phyloP scores from a whole-genome alignment of 2,329 filamentous ascomycete genomes.

The Cladobotryum mycophilum region DNA sequence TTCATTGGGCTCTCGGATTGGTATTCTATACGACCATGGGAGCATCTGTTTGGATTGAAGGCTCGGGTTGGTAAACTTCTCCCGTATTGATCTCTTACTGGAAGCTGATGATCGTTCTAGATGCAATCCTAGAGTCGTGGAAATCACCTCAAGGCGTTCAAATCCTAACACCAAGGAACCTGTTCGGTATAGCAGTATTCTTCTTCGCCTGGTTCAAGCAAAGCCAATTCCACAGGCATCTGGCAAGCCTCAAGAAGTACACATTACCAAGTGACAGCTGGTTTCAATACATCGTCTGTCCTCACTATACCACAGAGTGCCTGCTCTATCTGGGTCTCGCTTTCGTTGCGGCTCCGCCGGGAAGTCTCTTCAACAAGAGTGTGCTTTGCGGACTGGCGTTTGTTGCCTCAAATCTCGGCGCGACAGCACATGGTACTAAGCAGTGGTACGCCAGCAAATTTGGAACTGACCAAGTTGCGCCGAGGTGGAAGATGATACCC shows the following conservation, averaged over 20 bases:
- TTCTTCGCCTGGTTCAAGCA: conserved; percentile 66
- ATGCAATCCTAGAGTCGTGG: conserved; percentile 23
- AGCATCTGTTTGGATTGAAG: conserved; percentile 79
- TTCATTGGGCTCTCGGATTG: conserved; percentile 75
- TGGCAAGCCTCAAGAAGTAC: conserved; percentile 72
- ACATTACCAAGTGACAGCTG: conserved; percentile 67
- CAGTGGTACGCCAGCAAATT: conserved; percentile 76
- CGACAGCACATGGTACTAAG: conserved; percentile 72
- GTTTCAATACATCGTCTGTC: conserved; percentile 70
- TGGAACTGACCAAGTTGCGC: conserved; percentile 54
- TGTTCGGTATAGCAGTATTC: conserved; percentile 56
- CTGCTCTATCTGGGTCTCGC: conserved; percentile 75
- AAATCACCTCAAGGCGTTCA: conserved; percentile 14
- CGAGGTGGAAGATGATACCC: conserved; percentile 72
- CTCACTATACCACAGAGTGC: conserved; percentile 89
- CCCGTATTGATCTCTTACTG: neutral
- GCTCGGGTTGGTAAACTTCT: conserved; percentile 50
- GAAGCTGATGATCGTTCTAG: neutral
- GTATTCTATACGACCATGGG: conserved; percentile 69
- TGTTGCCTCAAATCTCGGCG: conserved; percentile 70
- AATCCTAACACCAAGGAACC: conserved; percentile 20
- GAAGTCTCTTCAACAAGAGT: conserved; percentile 63
- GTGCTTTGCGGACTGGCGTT: conserved; percentile 65
- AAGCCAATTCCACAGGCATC: conserved; percentile 63
- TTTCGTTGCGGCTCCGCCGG: conserved; percentile 63